These are phyloP conservation scores for Botrytis medusae DNA, from an alignment of 2,329 filamentous ascomycete species.

Conservation along the genomic window DNA sequence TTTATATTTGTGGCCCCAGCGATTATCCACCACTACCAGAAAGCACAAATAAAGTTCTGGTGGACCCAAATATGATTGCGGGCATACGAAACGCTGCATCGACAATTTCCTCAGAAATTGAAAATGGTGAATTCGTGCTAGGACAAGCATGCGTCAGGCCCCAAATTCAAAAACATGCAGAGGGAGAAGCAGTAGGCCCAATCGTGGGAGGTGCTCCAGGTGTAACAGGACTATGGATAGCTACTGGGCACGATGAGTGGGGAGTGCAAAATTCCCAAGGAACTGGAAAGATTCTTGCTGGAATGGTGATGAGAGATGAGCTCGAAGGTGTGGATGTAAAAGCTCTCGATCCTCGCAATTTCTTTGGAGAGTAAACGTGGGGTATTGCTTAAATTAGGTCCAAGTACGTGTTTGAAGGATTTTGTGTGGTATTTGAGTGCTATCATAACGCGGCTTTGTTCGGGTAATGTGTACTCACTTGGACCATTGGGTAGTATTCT, in stretches of 20 bases:
- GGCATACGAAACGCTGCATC: background rate
- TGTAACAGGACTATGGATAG: slow-evolving; percentile 10
- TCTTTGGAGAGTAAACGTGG: background rate
- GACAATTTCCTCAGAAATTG: background rate
- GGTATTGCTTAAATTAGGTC: background rate
- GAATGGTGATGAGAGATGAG: slow-evolving; percentile 9
- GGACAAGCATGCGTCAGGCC: slow-evolving; percentile 14
- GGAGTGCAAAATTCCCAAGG: slow-evolving; percentile 2
- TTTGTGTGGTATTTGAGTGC: background rate
- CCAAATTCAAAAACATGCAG: slow-evolving; percentile 13
- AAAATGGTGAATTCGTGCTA: background rate
- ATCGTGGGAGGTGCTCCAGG: background rate
- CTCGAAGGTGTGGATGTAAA: slow-evolving; percentile 1
- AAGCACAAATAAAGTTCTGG: background rate
- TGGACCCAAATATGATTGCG: background rate
- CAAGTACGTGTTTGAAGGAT: background rate
- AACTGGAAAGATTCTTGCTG: slow-evolving; percentile 9
- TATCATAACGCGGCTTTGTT: background rate
- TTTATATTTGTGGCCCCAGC: slow-evolving; percentile 5
- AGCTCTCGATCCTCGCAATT: slow-evolving; percentile 2
- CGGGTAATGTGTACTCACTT: background rate
- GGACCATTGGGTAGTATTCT: background rate
- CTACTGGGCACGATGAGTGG: slow-evolving; percentile 4
- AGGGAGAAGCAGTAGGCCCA: slow-evolving; percentile 5
- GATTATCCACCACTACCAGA: slow-evolving; percentile 8